Evolutionary conservation across 192 early-diverging fungal genomes (phyloP).

Genomic region (Haplosporangium gracile): DNA sequence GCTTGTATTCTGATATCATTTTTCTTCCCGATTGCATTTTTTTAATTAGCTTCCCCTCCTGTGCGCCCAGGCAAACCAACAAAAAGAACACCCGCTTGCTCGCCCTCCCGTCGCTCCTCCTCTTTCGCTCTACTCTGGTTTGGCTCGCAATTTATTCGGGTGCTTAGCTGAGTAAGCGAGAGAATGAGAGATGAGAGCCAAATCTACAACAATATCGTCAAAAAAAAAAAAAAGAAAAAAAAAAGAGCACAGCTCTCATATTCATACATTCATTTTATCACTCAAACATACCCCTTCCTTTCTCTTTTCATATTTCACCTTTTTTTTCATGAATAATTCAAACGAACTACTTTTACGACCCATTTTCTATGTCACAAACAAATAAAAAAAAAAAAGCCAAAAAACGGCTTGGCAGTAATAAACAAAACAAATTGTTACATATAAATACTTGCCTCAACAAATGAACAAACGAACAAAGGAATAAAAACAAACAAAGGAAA

Average conservation of each 20-base stretch:
- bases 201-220: no score
- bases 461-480: background rate
- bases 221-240: background rate
- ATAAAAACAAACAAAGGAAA: background rate
- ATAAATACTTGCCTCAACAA: background rate
- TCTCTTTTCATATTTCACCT: background rate
- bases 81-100: no score
- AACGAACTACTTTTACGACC: background rate
- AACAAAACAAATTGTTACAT: background rate
- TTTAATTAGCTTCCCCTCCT: no score
- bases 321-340: background rate
- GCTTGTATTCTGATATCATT: background rate
- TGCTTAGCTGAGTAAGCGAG: background rate
- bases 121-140: background rate
- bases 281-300: background rate
- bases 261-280: background rate
- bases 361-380: background rate
- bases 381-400: background rate
- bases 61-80: no score
- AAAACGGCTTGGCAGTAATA: background rate
- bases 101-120: background rate
- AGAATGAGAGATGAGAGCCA: no score
- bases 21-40: background rate
- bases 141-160: background rate
- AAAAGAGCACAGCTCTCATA: constrained; percentile 1